Conservation (phyloP, 805 yeast species). For the Hanseniaspora taiwanica region DNA sequence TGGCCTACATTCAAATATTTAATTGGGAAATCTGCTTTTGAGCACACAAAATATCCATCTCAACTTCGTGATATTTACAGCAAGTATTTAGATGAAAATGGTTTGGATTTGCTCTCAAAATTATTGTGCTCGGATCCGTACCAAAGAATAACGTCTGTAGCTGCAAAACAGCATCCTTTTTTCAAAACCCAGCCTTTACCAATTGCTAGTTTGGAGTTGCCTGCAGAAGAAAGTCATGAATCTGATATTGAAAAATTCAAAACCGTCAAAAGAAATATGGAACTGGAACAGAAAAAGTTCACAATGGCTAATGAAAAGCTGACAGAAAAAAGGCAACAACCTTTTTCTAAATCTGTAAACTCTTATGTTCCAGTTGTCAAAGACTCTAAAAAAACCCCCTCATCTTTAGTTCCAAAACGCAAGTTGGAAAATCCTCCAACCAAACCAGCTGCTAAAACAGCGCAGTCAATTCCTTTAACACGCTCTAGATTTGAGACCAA, state of each 20-base stretch:
- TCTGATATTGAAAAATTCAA: conserved; percentile 55
- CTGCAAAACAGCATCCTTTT: conserved; percentile 59
- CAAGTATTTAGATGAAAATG: conserved; percentile 25
- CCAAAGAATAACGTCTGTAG: conserved; percentile 63
- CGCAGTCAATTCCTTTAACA: too few relatives aligned
- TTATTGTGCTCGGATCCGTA: conserved; percentile 59
- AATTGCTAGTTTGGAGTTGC: conserved; percentile 40
- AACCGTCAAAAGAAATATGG: conserved; percentile 23
- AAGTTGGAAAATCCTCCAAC: too few relatives aligned
- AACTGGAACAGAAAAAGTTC: too few relatives aligned
- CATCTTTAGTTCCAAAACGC: too few relatives aligned
- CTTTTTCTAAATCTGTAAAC: too few relatives aligned
- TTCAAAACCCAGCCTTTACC: conserved; percentile 61
- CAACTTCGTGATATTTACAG: conserved; percentile 38
- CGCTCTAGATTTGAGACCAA: too few relatives aligned
- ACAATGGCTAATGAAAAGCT: too few relatives aligned
- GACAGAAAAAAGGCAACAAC: too few relatives aligned
- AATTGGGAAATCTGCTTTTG: conserved; percentile 33
- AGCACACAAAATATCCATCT: conserved; percentile 28
- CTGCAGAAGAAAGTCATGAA: conserved; percentile 81
- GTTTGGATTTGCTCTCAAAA: conserved; percentile 44
- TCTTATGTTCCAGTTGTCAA: too few relatives aligned
- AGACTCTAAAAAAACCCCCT: too few relatives aligned
- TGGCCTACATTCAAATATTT: conserved; percentile 52
- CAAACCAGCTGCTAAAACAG: too few relatives aligned